Percentiles rank a stretch among this genome's conserved stretches.
Evolutionary conservation across 352 stramenopile genomes (phyloP).

Genomic region (Pythium sukuiense): DNA sequence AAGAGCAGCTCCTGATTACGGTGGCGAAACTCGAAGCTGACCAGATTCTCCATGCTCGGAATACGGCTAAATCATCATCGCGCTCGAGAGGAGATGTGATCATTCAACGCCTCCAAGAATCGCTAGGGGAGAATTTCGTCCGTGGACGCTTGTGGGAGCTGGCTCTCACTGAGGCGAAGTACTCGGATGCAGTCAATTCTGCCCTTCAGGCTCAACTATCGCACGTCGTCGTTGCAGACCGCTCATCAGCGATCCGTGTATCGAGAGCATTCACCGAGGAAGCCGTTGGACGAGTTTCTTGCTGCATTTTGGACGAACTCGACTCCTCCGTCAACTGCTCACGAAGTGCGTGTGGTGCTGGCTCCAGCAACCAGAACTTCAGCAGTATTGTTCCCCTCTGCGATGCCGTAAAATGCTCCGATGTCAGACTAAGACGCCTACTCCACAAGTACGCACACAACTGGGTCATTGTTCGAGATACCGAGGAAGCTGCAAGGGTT

Average conservation of each 20-base stretch:
- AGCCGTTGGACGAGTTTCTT: slow-evolving; percentile 26
- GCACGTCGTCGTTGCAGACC: slow-evolving; percentile 26
- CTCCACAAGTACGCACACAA: slow-evolving; percentile 27
- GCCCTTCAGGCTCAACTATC: slow-evolving; percentile 19
- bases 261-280: slow-evolving; percentile 20
- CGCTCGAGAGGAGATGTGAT: slow-evolving; percentile 4
- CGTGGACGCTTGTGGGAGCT: slow-evolving; percentile 19
- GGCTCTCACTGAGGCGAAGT: slow-evolving; percentile 7
- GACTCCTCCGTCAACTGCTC: slow-evolving; percentile 6
- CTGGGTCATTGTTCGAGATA: slow-evolving; percentile 26
- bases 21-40: slow-evolving; percentile 6
- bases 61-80: neutral
- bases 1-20: neutral
- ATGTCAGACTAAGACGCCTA: slow-evolving; percentile 12
- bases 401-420: slow-evolving; percentile 11
- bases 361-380: neutral
- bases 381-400: slow-evolving; percentile 23
- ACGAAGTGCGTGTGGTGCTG: neutral
- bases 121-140: slow-evolving; percentile 1
- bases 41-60: neutral
- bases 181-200: slow-evolving; percentile 22
- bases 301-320: slow-evolving; percentile 30
- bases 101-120: slow-evolving; percentile 2
- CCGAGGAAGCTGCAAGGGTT: slow-evolving; percentile 17
- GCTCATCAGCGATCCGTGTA: slow-evolving; percentile 18